Evolutionary conservation across 176 grass and related monocot genomes (phyloP).

Genomic region (Otatea glauca): DNA sequence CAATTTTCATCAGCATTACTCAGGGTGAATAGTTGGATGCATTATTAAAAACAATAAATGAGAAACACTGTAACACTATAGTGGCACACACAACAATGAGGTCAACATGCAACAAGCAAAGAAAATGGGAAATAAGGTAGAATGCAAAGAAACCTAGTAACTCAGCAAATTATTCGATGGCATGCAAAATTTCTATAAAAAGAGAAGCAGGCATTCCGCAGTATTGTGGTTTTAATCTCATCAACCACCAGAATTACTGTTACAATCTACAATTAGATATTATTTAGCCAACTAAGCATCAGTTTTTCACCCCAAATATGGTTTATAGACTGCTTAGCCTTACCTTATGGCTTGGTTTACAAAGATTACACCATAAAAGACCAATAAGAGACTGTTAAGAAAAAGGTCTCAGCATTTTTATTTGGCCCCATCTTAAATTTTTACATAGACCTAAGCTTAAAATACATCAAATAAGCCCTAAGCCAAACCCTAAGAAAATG

Average conservation of each 20-base stretch:
- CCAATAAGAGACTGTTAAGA: not conserved
- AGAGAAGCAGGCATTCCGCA: not conserved
- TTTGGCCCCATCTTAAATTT: constrained; percentile 9
- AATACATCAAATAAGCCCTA: not conserved
- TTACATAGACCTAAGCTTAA: not conserved
- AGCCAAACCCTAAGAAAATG: not conserved
- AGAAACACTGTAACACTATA: not conserved
- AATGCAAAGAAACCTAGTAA: not conserved
- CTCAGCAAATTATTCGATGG: not conserved
- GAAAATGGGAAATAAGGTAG: not conserved
- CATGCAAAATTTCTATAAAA: not conserved
- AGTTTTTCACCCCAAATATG: not conserved
- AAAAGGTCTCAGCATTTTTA: not conserved
- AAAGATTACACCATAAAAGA: not conserved
- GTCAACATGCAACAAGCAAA: constrained; percentile 22
- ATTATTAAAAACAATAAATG: constrained; percentile 21
- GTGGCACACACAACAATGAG: constrained; percentile 16
- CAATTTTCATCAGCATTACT: constrained; percentile 19
- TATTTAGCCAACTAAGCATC: not conserved
- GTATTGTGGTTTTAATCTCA: constrained; percentile 14
- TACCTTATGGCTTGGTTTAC: constrained; percentile 7
- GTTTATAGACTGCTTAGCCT: not conserved
- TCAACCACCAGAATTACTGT: not conserved
- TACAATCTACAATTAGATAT: not conserved
- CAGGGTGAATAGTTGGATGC: constrained; percentile 19